These are phyloP conservation scores for Phytophthora capsici DNA, from an alignment of 352 stramenopile species.

Conservation along the genomic window DNA sequence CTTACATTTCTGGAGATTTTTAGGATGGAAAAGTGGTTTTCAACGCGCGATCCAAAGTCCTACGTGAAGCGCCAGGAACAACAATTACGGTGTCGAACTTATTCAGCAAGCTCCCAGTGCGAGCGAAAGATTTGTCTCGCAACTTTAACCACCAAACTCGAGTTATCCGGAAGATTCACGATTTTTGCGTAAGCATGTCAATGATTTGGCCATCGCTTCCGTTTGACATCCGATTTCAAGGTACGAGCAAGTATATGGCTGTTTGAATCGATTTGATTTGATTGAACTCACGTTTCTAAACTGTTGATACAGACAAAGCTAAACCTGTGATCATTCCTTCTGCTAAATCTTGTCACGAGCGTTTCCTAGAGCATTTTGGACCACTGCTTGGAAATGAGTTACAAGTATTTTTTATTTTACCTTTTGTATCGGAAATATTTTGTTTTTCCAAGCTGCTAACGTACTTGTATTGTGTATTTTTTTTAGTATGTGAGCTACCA, in stretches of 20 bases:
- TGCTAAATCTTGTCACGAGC: conserved; percentile 42
- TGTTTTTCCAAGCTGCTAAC: neutral
- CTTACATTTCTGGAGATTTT: neutral
- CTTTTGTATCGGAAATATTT: neutral
- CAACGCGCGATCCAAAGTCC: conserved; percentile 53
- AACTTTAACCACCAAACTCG: conserved; percentile 42
- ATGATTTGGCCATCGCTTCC: conserved; percentile 79
- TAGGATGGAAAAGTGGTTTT: conserved; percentile 67
- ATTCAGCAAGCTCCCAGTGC: conserved; percentile 69
- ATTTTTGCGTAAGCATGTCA: conserved; percentile 60
- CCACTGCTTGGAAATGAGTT: conserved; percentile 47
- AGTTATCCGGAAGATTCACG: conserved; percentile 49
- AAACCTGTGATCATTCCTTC: conserved; percentile 29
- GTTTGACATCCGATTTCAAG: conserved; percentile 60
- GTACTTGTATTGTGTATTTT: neutral
- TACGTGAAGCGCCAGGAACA: conserved; percentile 52
- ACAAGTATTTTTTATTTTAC: conserved; percentile 29
- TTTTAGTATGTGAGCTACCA: conserved; percentile 47
- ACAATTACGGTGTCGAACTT: conserved; percentile 55
- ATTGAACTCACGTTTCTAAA: too few relatives aligned
- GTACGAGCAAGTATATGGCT: conserved; percentile 11
- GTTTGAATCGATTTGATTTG: neutral
- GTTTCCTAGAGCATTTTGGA: conserved; percentile 53
- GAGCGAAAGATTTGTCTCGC: conserved; percentile 46
- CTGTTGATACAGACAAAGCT: neutral